A percentile compares a stretch with the other conserved stretches of the same genome.
These are phyloP conservation scores for Fusarium nygamai DNA, from an alignment of 2,329 filamentous ascomycete species.

Conservation along the genomic window DNA sequence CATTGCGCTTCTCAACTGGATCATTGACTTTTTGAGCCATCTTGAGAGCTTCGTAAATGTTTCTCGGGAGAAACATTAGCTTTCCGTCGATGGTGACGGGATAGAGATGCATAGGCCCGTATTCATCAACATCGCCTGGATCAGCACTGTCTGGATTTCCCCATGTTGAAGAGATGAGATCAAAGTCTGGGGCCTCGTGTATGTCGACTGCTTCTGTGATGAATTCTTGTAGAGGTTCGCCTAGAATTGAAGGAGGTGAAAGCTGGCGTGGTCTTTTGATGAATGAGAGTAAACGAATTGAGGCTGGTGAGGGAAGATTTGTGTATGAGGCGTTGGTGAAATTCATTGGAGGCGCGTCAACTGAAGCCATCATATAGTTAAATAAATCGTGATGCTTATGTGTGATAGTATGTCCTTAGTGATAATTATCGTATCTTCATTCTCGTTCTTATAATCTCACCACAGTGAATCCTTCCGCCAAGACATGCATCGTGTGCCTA, in stretches of 20 bases:
- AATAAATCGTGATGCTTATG: too few relatives aligned
- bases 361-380: too few relatives aligned
- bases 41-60: background rate
- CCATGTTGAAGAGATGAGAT: background rate
- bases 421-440: background rate
- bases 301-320: background rate
- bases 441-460: background rate
- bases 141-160: background rate
- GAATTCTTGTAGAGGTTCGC: background rate
- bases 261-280: slow-evolving; percentile 1
- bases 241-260: background rate
- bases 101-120: background rate
- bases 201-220: background rate
- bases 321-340: background rate
- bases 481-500: background rate
- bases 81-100: background rate
- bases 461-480: background rate
- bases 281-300: background rate
- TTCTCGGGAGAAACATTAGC: background rate
- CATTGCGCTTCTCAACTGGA: background rate
- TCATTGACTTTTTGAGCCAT: background rate
- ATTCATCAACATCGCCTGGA: background rate
- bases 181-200: background rate
- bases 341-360: background rate
- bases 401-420: rapidly evolving